Percentiles rank a stretch among this genome's conserved stretches.
Conservation (phyloP, 1,284 basidiomycete species). For the Boletus smithii region DNA sequence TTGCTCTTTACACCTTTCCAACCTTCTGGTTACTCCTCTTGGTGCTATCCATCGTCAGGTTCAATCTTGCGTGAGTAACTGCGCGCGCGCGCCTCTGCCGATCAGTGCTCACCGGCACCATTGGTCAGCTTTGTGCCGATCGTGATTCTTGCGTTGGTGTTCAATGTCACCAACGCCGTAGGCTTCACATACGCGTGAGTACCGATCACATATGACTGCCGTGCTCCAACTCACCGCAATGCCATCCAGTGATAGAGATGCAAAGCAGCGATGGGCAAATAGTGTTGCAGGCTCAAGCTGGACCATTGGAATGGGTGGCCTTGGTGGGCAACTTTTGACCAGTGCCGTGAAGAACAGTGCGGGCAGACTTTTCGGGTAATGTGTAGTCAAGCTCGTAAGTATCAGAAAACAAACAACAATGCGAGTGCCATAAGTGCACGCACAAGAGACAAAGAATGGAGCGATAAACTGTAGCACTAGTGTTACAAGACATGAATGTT, state of each 20-base stretch:
- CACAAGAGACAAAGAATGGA: conserved; percentile 7
- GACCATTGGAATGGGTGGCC: conserved; percentile 62
- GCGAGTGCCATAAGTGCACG: conserved; percentile 9
- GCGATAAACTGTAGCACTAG: conserved; percentile 23
- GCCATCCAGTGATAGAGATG: conserved; percentile 73
- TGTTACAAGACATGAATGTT: conserved; percentile 30
- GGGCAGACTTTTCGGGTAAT: conserved; percentile 64
- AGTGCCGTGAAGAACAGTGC: conserved; percentile 79
- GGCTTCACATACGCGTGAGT: conserved; percentile 90
- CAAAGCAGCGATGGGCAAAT: conserved; percentile 81
- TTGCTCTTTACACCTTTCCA: conserved; percentile 88
- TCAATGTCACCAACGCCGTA: conserved; percentile 88
- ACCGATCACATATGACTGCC: conserved; percentile 9
- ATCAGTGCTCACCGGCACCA: conserved; percentile 3
- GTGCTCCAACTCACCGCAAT: conserved; percentile 10
- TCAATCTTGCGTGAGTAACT: conserved; percentile 72
- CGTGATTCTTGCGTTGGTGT: conserved; percentile 82
- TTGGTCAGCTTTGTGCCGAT: conserved; percentile 76
- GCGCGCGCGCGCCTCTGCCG: conserved; percentile 4
- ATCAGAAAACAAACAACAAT: conserved; percentile 10
- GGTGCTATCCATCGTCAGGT: conserved; percentile 84
- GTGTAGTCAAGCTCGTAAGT: background rate
- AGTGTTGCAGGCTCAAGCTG: conserved; percentile 61
- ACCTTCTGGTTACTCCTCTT: conserved; percentile 82
- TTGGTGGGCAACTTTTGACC: conserved; percentile 77